Base-by-base conservation (phyloP, 2,329 filamentous ascomycete genomes). In the Aspergillus sp. region DNA sequence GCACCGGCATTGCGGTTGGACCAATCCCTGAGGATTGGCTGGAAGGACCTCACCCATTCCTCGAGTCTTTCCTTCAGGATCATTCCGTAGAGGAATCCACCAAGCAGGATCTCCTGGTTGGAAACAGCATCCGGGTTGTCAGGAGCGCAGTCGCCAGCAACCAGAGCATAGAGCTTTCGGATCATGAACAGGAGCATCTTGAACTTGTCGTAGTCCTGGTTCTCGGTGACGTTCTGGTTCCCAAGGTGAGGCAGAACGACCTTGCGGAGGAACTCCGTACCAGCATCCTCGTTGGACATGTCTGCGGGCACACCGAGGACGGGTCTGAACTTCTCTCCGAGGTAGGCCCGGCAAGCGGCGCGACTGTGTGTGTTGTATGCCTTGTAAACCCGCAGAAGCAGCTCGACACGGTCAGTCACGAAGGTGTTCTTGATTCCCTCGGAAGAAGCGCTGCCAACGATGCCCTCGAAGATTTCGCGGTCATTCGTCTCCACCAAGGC, bases 41-140 rank as follows among this genome's bases (percentile, higher is more conserved):
- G 78, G 19, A 90, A 84, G 7, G 88, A 86, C n/a, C 84, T 82
- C 17, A 99, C 81, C 80, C 94, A 92, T 74, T 98, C 95, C 62
- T 99, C 94, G 8, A 99, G 81, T 60, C 90, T 87, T 76, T 99
- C 95, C 80, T 99, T 99, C 67, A 99, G 81, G 56, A 99, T 92
- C 87, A 95, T 94, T 58, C 91, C 91, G 73, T 96, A 99, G 11
- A 99, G 81, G 72, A 96, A 96, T 8, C 95, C 94, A 56, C 94
- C 94, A 1, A 99, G 85, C 23, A 99, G 82, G 60, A 98, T 89
- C 77, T 99, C 95, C 73, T 99, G 95, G 76, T 96, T 96, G 71
- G 96, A 93, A 17, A 97, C 89, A 10, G 95, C 92, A 84, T 99
- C 95, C 1, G 95, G 94, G 72, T 99, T 98, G 80, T 99, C 95